A percentile compares a stretch with the other conserved stretches of the same genome.
phyloP scores from a whole-genome alignment of 192 early-diverging fungal genomes.

The Lobosporangium transversale region DNA sequence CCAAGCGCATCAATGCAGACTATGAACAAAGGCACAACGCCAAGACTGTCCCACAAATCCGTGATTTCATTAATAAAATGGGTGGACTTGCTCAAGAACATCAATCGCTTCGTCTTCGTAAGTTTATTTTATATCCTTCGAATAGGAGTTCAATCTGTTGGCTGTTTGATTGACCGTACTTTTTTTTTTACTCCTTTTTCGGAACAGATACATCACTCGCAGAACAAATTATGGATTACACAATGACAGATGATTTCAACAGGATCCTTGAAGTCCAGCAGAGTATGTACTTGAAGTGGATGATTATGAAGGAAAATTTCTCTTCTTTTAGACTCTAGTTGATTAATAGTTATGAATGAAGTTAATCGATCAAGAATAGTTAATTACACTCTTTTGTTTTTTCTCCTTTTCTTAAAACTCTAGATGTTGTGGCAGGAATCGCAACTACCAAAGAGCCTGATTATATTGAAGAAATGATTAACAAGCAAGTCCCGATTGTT shows the following conservation, averaged over 20 bases:
- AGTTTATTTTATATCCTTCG: slow-evolving; percentile 4
- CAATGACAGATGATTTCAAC: slow-evolving; percentile 86
- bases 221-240: slow-evolving; percentile 83
- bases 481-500: slow-evolving; percentile 74
- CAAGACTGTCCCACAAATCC: slow-evolving; percentile 90
- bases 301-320: too few relatives aligned
- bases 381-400: too few relatives aligned
- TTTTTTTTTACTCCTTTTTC: not conserved
- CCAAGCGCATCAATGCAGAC: slow-evolving; percentile 84
- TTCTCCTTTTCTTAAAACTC: too few relatives aligned
- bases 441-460: slow-evolving; percentile 74
- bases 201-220: slow-evolving; percentile 77
- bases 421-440: slow-evolving; percentile 79
- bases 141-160: slow-evolving; percentile 8
- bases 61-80: slow-evolving; percentile 91
- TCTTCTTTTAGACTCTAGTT: too few relatives aligned
- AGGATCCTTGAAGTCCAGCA: slow-evolving; percentile 89
- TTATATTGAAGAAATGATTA: slow-evolving; percentile 88
- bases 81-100: slow-evolving; percentile 86
- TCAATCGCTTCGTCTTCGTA: slow-evolving; percentile 84
- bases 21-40: slow-evolving; percentile 92
- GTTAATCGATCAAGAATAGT: too few relatives aligned
- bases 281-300: too few relatives aligned
- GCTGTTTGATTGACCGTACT: too few relatives aligned
- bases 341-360: too few relatives aligned